These are phyloP conservation scores for Haematococcus sp. DNA, from an alignment of 139 green algal genomes.

Conservation along the genomic window DNA sequence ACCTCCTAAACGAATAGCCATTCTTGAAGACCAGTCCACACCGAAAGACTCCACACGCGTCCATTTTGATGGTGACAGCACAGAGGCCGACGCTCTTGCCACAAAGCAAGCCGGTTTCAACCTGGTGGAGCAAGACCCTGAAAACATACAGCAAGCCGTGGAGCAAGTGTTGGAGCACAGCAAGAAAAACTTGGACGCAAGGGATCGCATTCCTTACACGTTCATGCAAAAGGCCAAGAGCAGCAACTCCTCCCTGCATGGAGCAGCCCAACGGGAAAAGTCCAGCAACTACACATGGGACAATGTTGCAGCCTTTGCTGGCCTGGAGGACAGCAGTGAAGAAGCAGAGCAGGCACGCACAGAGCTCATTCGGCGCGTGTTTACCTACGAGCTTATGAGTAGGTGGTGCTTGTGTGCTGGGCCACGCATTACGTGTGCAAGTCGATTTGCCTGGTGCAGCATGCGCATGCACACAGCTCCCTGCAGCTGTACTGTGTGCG, in stretches of 20 bases:
- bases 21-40: too few species aligned
- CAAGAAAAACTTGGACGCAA: too few species aligned
- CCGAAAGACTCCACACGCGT: too few species aligned
- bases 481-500: too few species aligned
- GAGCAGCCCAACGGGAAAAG: background rate
- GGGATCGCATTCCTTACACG: too few species aligned
- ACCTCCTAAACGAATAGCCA: too few species aligned
- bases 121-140: too few species aligned
- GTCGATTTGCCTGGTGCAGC: background rate
- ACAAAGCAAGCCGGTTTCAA: too few species aligned
- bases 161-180: too few species aligned
- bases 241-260: conserved; percentile 2
- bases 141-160: too few species aligned
- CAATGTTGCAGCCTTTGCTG: background rate
- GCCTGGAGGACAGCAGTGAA: background rate
- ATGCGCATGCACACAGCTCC: background rate
- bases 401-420: background rate
- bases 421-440: background rate
- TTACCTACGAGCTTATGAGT: conserved; percentile 21
- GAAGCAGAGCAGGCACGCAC: background rate
- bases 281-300: conserved; percentile 7
- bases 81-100: too few species aligned
- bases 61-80: too few species aligned
- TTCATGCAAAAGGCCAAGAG: conserved; percentile 5
- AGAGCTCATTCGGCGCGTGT: conserved; percentile 1